A percentile compares a stretch with the other conserved stretches of the same genome.
Conservation (phyloP, 371 early-diverging fungal genomes). For the Dichotomocladium elegans region DNA sequence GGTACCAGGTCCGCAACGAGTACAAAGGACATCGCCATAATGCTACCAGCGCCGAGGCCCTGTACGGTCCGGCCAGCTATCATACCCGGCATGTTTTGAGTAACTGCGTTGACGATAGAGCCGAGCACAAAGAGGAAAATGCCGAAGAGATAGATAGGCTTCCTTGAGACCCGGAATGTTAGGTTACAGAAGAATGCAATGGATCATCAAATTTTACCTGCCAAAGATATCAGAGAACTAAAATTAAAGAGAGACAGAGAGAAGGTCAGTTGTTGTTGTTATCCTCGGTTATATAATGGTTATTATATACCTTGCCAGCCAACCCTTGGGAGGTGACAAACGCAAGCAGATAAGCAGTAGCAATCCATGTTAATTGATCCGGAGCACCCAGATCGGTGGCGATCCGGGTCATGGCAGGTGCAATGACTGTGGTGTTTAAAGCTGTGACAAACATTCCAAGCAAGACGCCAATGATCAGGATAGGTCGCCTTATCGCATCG, state of each 20-base stretch:
- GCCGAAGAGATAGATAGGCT: slow-evolving; percentile 45
- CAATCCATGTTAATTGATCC: slow-evolving; percentile 13
- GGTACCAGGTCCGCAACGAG: slow-evolving; percentile 75
- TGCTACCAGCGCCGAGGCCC: slow-evolving; percentile 73
- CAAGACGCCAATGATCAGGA: slow-evolving; percentile 24
- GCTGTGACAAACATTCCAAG: slow-evolving; percentile 73
- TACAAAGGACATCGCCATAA: slow-evolving; percentile 66
- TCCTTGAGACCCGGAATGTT: slow-evolving; percentile 17
- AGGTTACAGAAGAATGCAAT: neutral
- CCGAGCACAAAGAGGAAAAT: slow-evolving; percentile 48
- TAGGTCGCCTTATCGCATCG: neutral
- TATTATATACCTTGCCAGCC: slow-evolving; percentile 49
- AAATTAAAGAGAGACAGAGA: neutral
- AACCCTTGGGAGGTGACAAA: slow-evolving; percentile 50
- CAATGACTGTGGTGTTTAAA: slow-evolving; percentile 75
- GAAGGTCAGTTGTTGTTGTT: neutral
- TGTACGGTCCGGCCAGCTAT: slow-evolving; percentile 68
- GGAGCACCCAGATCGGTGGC: slow-evolving; percentile 12
- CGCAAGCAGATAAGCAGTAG: slow-evolving; percentile 48
- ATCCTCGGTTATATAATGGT: neutral
- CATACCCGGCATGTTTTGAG: slow-evolving; percentile 53
- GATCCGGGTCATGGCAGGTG: slow-evolving; percentile 31
- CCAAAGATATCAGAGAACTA: slow-evolving; percentile 26
- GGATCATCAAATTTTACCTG: neutral
- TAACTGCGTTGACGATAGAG: slow-evolving; percentile 51